Conservation (phyloP, 371 early-diverging fungal species). For the Actinomortierella wolfii region DNA sequence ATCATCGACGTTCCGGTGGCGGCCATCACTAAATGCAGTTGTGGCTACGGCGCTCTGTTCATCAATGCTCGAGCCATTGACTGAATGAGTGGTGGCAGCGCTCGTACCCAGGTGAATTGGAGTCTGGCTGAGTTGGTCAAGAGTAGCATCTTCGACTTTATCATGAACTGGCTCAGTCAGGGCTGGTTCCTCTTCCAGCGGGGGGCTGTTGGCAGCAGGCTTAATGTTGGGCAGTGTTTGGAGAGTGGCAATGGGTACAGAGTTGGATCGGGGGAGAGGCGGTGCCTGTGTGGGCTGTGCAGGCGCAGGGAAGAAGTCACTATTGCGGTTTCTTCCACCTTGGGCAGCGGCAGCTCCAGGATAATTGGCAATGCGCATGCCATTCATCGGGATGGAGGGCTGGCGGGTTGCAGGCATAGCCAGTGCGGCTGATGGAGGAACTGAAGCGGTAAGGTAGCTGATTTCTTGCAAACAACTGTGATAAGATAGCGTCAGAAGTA, state of each 20-base stretch:
- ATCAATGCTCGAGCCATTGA: not conserved
- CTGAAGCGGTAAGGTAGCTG: slow-evolving; percentile 55
- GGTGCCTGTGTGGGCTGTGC: not conserved
- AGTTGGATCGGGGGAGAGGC: slow-evolving; percentile 22
- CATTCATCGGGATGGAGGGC: too few species aligned
- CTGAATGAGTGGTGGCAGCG: slow-evolving; percentile 1
- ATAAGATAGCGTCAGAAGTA: slow-evolving; percentile 2
- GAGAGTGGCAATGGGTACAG: slow-evolving; percentile 26
- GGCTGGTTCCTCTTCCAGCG: slow-evolving; percentile 11
- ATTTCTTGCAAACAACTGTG: slow-evolving; percentile 59
- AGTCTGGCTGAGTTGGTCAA: slow-evolving; percentile 6
- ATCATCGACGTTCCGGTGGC: slow-evolving; percentile 6
- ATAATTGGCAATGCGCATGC: too few species aligned
- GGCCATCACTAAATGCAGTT: not conserved
- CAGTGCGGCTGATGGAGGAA: slow-evolving; percentile 24
- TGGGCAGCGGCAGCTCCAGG: slow-evolving; percentile 2
- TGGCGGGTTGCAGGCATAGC: slow-evolving; percentile 25
- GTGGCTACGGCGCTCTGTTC: not conserved
- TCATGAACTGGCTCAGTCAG: slow-evolving; percentile 7
- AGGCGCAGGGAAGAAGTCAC: slow-evolving; percentile 29
- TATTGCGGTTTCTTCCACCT: slow-evolving; percentile 28
- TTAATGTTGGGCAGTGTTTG: slow-evolving; percentile 18
- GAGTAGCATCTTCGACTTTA: slow-evolving; percentile 25
- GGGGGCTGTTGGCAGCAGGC: slow-evolving; percentile 5
- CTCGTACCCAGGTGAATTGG: not conserved